phyloP scores from a whole-genome alignment of 306 rosid species.

The Morella rubra region DNA sequence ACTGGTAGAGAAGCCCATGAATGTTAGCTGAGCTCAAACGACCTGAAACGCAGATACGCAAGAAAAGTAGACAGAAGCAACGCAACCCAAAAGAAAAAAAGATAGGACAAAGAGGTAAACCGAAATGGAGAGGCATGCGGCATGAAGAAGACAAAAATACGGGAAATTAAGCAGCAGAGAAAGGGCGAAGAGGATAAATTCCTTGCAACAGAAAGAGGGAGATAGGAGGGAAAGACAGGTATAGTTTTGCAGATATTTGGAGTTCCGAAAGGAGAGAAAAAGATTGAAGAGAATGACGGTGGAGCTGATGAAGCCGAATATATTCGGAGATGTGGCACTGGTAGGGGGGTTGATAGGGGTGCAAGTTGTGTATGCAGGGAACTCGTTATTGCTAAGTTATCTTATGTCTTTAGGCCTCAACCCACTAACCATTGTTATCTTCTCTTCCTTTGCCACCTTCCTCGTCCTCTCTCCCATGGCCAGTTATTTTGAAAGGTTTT shows the following conservation, averaged over 20 bases:
- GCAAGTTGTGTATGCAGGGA: conserved; percentile 69
- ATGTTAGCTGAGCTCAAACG: conserved; percentile 16
- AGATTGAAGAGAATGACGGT: background rate
- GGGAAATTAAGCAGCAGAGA: background rate
- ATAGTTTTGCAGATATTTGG: background rate
- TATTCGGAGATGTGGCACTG: conserved; percentile 47
- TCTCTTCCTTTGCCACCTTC: conserved; percentile 61
- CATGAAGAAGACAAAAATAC: background rate
- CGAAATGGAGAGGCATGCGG: background rate
- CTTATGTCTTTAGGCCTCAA: conserved; percentile 64
- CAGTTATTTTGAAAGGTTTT: conserved; percentile 68
- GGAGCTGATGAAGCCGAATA: conserved; percentile 19
- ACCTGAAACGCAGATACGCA: background rate
- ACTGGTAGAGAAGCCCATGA: conserved; percentile 33
- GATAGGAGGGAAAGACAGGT: background rate
- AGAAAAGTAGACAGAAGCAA: no score
- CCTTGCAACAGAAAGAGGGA: conserved; percentile 5
- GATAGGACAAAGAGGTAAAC: background rate
- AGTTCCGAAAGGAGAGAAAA: background rate
- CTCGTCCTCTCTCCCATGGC: conserved; percentile 67
- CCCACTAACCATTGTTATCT: conserved; percentile 60
- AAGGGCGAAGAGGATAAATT: conserved; percentile 10
- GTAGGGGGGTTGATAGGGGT: conserved; percentile 58
- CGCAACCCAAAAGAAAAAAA: background rate
- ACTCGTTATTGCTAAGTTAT: conserved; percentile 57